Percentiles rank a stretch among this genome's conserved stretches.
phyloP scores from a whole-genome alignment of 768 basidiomycete genomes.

The Hydnum rufescens region DNA sequence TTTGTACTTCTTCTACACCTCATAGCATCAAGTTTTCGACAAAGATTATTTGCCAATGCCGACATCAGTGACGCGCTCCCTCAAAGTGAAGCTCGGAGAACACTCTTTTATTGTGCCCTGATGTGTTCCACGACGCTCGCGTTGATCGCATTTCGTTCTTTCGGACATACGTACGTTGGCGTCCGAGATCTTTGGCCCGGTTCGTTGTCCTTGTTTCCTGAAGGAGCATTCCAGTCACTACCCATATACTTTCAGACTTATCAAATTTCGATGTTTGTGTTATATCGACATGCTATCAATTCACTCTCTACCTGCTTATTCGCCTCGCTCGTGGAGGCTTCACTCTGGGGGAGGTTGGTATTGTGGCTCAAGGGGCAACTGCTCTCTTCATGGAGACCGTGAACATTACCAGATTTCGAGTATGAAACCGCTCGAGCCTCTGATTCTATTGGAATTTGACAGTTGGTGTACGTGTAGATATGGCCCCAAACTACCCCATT shows the following conservation, averaged over 20 bases:
- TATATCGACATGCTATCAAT: slow-evolving; percentile 70
- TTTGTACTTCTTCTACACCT: slow-evolving; percentile 64
- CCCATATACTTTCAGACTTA: slow-evolving; percentile 47
- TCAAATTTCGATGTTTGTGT: slow-evolving; percentile 54
- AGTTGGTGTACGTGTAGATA: slow-evolving; percentile 28
- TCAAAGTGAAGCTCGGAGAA: too few relatives aligned
- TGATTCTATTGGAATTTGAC: background rate
- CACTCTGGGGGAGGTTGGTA: slow-evolving; percentile 80
- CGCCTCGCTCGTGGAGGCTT: slow-evolving; percentile 87
- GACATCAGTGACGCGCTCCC: slow-evolving; percentile 20
- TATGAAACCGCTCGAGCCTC: background rate
- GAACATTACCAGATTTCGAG: slow-evolving; percentile 41
- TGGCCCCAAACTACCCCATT: slow-evolving; percentile 62
- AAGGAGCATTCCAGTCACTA: too few relatives aligned
- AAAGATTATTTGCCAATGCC: background rate
- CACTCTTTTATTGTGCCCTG: too few relatives aligned
- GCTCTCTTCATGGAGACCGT: slow-evolving; percentile 71
- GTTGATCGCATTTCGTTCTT: too few relatives aligned
- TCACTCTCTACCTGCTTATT: slow-evolving; percentile 73
- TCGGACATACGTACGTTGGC: too few relatives aligned
- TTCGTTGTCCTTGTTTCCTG: too few relatives aligned
- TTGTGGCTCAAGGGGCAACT: slow-evolving; percentile 79
- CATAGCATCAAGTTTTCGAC: slow-evolving; percentile 39
- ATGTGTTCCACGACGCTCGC: too few relatives aligned
- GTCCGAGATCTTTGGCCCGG: too few relatives aligned